Base-by-base conservation (phyloP, 108 stramenopile genomes). In the Bacterosira constricta region DNA sequence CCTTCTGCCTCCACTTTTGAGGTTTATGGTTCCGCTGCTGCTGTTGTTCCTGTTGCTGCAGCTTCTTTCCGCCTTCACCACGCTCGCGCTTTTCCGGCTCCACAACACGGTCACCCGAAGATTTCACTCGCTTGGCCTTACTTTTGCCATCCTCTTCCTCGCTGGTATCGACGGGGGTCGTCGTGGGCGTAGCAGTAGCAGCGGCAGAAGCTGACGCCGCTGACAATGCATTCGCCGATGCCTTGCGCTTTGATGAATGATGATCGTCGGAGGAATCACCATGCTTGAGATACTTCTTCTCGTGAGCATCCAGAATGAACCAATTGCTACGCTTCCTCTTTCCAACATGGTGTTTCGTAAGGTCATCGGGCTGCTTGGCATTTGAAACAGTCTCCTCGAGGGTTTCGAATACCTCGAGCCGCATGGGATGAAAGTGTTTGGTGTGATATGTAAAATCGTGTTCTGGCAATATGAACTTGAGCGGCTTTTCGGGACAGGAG, bases 1-100 rank as follows among this genome's bases (percentile, higher is more conserved):
- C 93, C 35, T 79, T 77, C 18, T 66, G 47, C 26, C 79, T 90
- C 93, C 93, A 95, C 61, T 92, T 95, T 39, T 88, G 86, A 29
- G 90, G 78, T 57, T 79, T 83, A 44, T 26, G 50, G 34, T 41
- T 20, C 11, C 17, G 41, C 29, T 73, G 65, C 47, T 53, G 42
- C 20, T 71, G 45, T 27, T 77, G 62, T 25, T 73, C 64, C 0
- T 27, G 56, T 63, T 54, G 12, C 39, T 42, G 11, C 31, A 31
- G 18, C 12, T 64, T 67, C 26, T 25, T 10, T 35, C 20, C 31
- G 25, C 7, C 34, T 18, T 29, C 61, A n/a, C 7, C 34, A 4
- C 6, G 26, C 12, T 36, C 45, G 21, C 34, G 11, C 34, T 13
- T 31, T 32, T 62, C 21, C 36, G 62, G 4, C 3, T 37, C 23